These are phyloP conservation scores for Hypoxylon sp. DNA, from an alignment of 2,329 filamentous ascomycete genomes.

Conservation along the genomic window DNA sequence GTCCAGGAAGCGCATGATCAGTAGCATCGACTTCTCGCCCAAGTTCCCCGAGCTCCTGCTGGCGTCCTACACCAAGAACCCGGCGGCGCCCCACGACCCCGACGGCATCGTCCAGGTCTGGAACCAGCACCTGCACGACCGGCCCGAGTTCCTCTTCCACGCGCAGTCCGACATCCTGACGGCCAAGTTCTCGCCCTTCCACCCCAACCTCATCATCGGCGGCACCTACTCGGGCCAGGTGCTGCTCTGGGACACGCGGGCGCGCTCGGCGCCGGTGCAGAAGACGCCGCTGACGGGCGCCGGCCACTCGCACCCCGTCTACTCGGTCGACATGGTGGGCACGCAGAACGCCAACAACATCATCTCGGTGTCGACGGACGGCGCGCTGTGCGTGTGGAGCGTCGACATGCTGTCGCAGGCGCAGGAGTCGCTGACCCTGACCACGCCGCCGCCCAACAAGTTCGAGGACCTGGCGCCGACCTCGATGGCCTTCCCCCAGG, in stretches of 20 bases:
- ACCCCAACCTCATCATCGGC: conserved; percentile 94
- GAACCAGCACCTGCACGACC: conserved; percentile 93
- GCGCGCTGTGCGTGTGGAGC: conserved; percentile 95
- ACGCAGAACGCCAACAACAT: conserved; percentile 99
- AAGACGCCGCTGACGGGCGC: conserved; percentile 95
- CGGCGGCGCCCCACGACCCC: conserved; percentile 90
- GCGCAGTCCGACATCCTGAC: conserved; percentile 94
- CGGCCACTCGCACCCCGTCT: conserved; percentile 95
- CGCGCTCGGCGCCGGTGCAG: conserved; percentile 87
- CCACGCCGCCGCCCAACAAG: conserved; percentile 83
- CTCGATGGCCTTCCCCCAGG: conserved; percentile 91
- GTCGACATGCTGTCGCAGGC: conserved; percentile 98
- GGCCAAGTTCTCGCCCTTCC: conserved; percentile 98
- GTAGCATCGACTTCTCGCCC: conserved; percentile 91
- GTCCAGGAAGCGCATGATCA: conserved; percentile 98
- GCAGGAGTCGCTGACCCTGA: conserved; percentile 90
- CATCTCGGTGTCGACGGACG: conserved; percentile 94
- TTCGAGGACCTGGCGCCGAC: conserved; percentile 95
- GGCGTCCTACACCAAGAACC: conserved; percentile 96
- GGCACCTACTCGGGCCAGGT: conserved; percentile 97
- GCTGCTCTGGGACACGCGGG: conserved; percentile 94
- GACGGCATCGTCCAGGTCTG: conserved; percentile 95
- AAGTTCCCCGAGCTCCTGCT: conserved; percentile 94
- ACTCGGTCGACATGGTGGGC: conserved; percentile 92
- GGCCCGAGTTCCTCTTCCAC: conserved; percentile 96